These are phyloP conservation scores for Fusarium clavum DNA, from an alignment of 2,329 filamentous ascomycete genomes.

Conservation along the genomic window DNA sequence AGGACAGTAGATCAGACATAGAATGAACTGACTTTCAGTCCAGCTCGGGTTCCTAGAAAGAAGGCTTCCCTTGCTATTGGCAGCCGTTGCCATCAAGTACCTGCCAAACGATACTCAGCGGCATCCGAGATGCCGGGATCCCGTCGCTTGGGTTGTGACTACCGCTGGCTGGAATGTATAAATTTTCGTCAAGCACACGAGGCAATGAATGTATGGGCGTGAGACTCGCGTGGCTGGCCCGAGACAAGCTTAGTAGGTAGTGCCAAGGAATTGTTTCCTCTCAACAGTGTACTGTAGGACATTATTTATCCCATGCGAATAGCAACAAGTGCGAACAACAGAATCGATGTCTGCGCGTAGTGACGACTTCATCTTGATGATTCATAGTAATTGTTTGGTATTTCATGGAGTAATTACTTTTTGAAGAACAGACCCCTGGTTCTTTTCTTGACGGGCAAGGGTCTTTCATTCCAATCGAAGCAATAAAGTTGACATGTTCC, in stretches of 20 bases:
- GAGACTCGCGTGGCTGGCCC: conserved; percentile 38
- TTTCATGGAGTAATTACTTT: background rate
- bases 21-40: conserved; percentile 1
- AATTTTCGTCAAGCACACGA: conserved; percentile 8
- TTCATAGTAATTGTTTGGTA: background rate
- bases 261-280: conserved; percentile 1
- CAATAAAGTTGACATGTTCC: conserved; percentile 8
- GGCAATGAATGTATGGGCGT: conserved; percentile 6
- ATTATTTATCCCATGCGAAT: background rate
- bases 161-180: conserved; percentile 16
- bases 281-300: background rate
- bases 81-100: conserved; percentile 16
- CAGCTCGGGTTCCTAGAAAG: background rate
- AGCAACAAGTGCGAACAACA: background rate
- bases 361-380: background rate
- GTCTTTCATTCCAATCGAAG: conserved; percentile 3
- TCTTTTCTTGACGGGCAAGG: background rate
- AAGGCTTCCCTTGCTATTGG: background rate
- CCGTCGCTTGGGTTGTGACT: conserved; percentile 5
- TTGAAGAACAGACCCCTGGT: background rate
- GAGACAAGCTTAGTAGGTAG: conserved; percentile 28
- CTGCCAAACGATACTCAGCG: background rate
- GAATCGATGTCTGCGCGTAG: background rate
- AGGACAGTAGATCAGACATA: background rate
- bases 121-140: conserved; percentile 10